These are phyloP conservation scores for Neurospora sp. DNA, from an alignment of 495 filamentous ascomycete genomes.

Conservation along the genomic window DNA sequence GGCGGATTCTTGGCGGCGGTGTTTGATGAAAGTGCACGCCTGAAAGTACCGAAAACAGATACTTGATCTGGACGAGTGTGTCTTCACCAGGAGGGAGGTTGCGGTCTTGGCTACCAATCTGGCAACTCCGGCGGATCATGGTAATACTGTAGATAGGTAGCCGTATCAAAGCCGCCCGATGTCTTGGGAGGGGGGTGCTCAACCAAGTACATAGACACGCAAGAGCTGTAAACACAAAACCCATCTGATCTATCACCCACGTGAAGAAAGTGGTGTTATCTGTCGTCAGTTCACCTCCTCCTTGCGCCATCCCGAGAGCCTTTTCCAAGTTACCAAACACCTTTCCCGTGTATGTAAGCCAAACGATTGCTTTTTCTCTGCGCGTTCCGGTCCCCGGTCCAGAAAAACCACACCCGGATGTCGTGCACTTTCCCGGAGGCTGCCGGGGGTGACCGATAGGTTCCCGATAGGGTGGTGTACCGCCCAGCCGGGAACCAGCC, in stretches of 20 bases:
- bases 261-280: background rate
- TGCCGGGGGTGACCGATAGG: background rate
- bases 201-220: background rate
- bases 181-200: background rate
- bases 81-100: background rate
- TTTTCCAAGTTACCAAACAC: background rate
- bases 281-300: background rate
- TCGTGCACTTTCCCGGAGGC: background rate
- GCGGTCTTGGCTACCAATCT: background rate
- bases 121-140: background rate
- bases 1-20: too few species aligned
- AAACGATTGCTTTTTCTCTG: background rate
- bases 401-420: background rate
- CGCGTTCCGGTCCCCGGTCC: background rate
- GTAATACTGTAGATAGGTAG: background rate
- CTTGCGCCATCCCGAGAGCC: background rate
- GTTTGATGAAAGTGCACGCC: too few species aligned
- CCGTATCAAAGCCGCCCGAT: background rate
- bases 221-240: background rate
- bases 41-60: background rate
- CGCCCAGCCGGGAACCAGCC: background rate
- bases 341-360: background rate
- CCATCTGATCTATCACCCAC: background rate
- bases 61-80: background rate
- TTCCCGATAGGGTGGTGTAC: background rate